Base-by-base conservation (phyloP, 1,284 basidiomycete species). In the Schizophyllum commune region DNA sequence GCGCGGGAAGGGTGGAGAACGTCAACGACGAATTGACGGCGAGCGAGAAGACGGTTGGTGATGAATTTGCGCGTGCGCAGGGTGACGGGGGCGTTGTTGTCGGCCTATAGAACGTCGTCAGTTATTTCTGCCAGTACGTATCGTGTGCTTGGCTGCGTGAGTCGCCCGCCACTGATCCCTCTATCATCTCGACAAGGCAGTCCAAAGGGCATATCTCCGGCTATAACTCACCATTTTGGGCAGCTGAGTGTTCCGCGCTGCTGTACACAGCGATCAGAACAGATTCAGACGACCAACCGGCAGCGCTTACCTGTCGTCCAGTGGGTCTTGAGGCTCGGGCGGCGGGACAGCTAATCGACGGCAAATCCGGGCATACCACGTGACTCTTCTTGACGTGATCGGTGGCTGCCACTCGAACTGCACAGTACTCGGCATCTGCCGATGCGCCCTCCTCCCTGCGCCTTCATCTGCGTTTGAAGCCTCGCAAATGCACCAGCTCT, bases 51-150 rank as follows among this genome's bases (percentile, higher is more conserved):
- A 69, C 95, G 94, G 89, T 99, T 99, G 72, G 96, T 98, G 78
- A 98, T 93, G 85, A 99, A 99, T 84, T 99, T 98, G 79, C 96
- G 92, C 63, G 97, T 98, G 72, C 97, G 93, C 75, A 99, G 84
- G 69, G 97, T 99, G 71, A 99, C 86, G 69, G 96, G 92, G 77
- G 95, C 90, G 80, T 85, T 81, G 77, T 81, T 83, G 79, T 96
- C 95, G 77, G 86, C 82, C 87, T 88, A 47, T 55, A 58, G 56
- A 51, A 58, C 58, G 60, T 22, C 5, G 56, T 62, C 20, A 61
- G 56, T 27, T 33, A 57, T n/a, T n/a, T 27, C 27, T 27, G 27
- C 27, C 27, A 3, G 27, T 27, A 5, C 27, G 27, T 27, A 5
- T 47, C 39, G 39, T 47, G 39, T 47, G 17, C 39, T 47, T 17